These are phyloP conservation scores for Cytospora mali DNA, from an alignment of 2,329 filamentous ascomycete genomes.

Conservation along the genomic window DNA sequence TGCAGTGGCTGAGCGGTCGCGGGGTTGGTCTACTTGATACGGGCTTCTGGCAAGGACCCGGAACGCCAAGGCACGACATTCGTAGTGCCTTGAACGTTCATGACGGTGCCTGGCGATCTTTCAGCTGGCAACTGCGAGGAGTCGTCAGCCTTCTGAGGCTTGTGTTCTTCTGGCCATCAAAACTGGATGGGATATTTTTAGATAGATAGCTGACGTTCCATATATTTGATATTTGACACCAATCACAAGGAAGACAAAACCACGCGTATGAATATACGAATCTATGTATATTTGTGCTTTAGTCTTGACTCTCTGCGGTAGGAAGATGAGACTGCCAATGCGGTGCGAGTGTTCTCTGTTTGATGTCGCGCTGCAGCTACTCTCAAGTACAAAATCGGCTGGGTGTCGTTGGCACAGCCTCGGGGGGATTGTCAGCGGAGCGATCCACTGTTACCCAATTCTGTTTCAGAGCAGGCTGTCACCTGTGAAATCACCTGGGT, in stretches of 20 bases:
- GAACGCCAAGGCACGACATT: slow-evolving; percentile 7
- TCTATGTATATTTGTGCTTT: too few species aligned
- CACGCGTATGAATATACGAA: too few species aligned
- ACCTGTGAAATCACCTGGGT: background rate
- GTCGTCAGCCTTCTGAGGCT: slow-evolving; percentile 11
- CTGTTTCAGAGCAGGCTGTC: background rate
- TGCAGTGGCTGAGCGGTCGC: slow-evolving; percentile 3
- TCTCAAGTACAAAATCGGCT: background rate
- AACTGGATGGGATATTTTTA: background rate
- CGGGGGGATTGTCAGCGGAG: slow-evolving; percentile 7
- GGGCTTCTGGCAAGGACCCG: slow-evolving; percentile 7
- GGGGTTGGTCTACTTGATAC: background rate
- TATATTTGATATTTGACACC: background rate
- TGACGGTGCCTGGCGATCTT: slow-evolving; percentile 18
- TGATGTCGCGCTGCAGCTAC: slow-evolving; percentile 9
- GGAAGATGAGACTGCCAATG: too few species aligned
- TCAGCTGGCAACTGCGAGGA: slow-evolving; percentile 1
- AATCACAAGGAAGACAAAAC: too few species aligned
- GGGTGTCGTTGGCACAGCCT: slow-evolving; percentile 16
- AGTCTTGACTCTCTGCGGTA: too few species aligned
- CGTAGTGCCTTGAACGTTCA: slow-evolving; percentile 2
- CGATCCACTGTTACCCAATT: slow-evolving; percentile 21
- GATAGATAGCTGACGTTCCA: background rate
- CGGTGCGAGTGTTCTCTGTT: background rate
- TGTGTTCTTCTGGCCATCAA: background rate